Conservation (phyloP, 441 rosid genomes). For the Erodium chrysanthum region DNA sequence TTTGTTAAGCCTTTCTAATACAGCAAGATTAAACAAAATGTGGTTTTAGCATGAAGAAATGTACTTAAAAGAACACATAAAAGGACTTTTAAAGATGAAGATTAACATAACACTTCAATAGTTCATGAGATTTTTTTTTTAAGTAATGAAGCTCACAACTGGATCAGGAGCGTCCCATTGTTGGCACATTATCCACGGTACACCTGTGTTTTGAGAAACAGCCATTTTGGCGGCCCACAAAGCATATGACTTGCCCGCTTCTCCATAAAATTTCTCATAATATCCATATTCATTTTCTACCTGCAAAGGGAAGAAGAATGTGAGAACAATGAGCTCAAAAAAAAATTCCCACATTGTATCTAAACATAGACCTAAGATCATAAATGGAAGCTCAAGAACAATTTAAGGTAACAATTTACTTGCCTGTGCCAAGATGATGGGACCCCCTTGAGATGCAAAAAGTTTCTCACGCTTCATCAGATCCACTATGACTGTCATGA, state of each 20-base stretch:
- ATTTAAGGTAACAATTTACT: conserved; percentile 13
- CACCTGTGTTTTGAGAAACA: conserved; percentile 70
- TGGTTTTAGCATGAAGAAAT: conserved; percentile 1
- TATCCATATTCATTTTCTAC: conserved; percentile 85
- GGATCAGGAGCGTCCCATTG: conserved; percentile 75
- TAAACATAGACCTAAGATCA: no score
- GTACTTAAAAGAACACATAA: neutral
- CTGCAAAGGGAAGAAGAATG: conserved; percentile 32
- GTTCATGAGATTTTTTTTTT: neutral
- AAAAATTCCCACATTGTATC: neutral
- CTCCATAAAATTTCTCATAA: conserved; percentile 59
- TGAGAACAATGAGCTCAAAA: neutral
- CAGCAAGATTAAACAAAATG: neutral
- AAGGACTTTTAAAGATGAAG: neutral
- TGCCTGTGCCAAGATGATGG: conserved; percentile 91
- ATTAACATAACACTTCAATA: neutral
- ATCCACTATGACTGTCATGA: conserved; percentile 58
- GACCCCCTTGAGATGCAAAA: conserved; percentile 93
- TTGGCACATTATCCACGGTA: conserved; percentile 97
- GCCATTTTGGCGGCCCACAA: conserved; percentile 93
- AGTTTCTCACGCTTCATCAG: conserved; percentile 85
- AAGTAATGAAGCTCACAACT: conserved; percentile 41
- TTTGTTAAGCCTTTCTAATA: no score
- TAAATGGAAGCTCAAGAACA: neutral
- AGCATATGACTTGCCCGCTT: conserved; percentile 72